Conservation (phyloP, 768 basidiomycete genomes). For the Pleurotus tuoliensis region DNA sequence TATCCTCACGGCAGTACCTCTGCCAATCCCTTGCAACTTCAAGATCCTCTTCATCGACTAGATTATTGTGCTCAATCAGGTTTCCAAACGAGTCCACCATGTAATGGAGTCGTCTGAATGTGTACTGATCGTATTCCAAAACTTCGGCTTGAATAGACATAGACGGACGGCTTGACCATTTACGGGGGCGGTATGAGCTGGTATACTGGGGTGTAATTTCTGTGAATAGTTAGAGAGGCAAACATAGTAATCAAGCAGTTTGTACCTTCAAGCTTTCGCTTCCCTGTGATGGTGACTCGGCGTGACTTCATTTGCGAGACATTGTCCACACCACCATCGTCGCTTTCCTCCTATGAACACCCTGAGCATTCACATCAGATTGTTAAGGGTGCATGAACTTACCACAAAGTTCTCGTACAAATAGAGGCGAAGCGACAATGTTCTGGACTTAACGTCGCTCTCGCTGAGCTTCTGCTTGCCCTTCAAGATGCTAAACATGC, state of each 20-base stretch:
- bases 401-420: not conserved
- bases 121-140: conserved; percentile 1
- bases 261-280: not conserved
- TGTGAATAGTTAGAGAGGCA: not conserved
- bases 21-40: conserved; percentile 11
- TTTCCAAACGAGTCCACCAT: not conserved
- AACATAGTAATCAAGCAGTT: too few relatives aligned
- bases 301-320: not conserved
- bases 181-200: not conserved
- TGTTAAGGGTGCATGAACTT: not conserved
- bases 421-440: not conserved
- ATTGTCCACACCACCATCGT: not conserved
- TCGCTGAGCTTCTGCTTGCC: not conserved
- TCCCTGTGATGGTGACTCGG: not conserved
- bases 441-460: not conserved
- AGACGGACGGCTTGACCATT: not conserved
- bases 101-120: not conserved
- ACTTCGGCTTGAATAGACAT: not conserved
- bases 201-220: not conserved
- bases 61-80: not conserved
- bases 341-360: not conserved
- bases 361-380: not conserved
- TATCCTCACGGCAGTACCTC: not conserved
- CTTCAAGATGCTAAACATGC: not conserved
- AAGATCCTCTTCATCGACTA: conserved; percentile 8